Evolutionary conservation across 768 basidiomycete genomes (phyloP).

Genomic region (Podaxis rugospora): DNA sequence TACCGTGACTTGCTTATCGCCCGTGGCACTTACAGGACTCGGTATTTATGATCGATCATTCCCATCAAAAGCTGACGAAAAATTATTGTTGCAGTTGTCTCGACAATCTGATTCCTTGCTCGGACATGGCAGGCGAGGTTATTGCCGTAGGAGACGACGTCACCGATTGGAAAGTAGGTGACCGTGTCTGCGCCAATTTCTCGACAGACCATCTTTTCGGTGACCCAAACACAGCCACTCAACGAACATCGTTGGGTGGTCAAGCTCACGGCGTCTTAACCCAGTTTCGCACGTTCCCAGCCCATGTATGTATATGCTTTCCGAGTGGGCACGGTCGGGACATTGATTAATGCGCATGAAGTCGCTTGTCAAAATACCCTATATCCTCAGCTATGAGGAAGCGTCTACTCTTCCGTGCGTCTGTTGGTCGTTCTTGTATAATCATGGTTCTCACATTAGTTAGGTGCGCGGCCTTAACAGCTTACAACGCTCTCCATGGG

Average conservation of each 20-base stretch:
- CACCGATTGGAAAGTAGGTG: conserved; percentile 46
- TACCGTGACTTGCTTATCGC: conserved; percentile 48
- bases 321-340: not conserved
- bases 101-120: conserved; percentile 30
- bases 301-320: conserved; percentile 7
- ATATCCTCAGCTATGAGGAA: conserved; percentile 37
- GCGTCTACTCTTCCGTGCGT: conserved; percentile 8
- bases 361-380: conserved; percentile 48
- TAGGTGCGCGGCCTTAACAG: conserved; percentile 56
- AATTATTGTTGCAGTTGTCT: conserved; percentile 9
- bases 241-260: conserved; percentile 38
- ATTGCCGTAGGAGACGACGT: conserved; percentile 40
- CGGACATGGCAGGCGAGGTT: conserved; percentile 60
- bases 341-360: conserved; percentile 13
- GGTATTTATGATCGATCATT: too few relatives aligned
- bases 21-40: conserved; percentile 31
- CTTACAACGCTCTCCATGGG: conserved; percentile 55
- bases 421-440: too few relatives aligned
- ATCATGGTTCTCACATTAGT: conserved; percentile 9
- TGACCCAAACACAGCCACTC: conserved; percentile 30
- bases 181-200: conserved; percentile 55
- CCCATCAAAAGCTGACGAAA: conserved; percentile 14
- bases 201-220: conserved; percentile 42
- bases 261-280: conserved; percentile 47
- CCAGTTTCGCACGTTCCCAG: conserved; percentile 42